Percentiles rank a stretch among this genome's conserved stretches.
Conservation (phyloP, 192 early-diverging fungal genomes). For the Coemansia sp. region DNA sequence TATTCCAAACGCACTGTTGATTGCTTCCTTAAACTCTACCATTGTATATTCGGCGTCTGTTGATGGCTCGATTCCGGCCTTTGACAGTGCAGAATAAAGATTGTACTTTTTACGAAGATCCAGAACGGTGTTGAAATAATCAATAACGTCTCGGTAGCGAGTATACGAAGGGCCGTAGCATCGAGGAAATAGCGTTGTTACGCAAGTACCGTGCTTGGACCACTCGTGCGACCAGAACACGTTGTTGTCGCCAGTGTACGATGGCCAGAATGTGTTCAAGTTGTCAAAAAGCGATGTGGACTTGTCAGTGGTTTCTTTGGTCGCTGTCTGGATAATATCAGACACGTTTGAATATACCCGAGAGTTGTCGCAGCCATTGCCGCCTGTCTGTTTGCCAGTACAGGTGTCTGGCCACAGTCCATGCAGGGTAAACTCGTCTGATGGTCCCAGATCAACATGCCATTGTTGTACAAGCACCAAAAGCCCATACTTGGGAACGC, state of each 20-base stretch:
- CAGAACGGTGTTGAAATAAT: conserved; percentile 60
- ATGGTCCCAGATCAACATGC: conserved; percentile 58
- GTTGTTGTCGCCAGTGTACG: conserved; percentile 72
- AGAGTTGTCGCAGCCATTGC: conserved; percentile 60
- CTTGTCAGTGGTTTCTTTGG: conserved; percentile 2
- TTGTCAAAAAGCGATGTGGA: conserved; percentile 24
- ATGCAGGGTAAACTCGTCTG: conserved; percentile 67
- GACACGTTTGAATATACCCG: conserved; percentile 60
- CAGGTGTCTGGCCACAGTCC: conserved; percentile 78
- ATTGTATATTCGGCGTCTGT: conserved; percentile 34
- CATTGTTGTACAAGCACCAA: conserved; percentile 57
- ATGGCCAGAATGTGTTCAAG: conserved; percentile 68
- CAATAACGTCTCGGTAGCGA: conserved; percentile 57
- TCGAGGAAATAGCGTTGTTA: conserved; percentile 61
- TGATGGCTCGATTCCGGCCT: conserved; percentile 44
- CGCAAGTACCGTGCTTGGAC: conserved; percentile 80
- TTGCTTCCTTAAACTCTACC: conserved; percentile 30
- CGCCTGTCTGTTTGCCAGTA: conserved; percentile 44
- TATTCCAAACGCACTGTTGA: conserved; percentile 27
- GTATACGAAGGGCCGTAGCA: conserved; percentile 57
- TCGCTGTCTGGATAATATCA: conserved; percentile 47
- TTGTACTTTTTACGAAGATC: conserved; percentile 61
- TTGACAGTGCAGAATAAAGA: conserved; percentile 56
- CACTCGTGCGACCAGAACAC: conserved; percentile 80
- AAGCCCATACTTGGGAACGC: conserved; percentile 50